A percentile compares a stretch with the other conserved stretches of the same genome.
Conservation (phyloP, 768 basidiomycete genomes). For the Boletus speciosus region DNA sequence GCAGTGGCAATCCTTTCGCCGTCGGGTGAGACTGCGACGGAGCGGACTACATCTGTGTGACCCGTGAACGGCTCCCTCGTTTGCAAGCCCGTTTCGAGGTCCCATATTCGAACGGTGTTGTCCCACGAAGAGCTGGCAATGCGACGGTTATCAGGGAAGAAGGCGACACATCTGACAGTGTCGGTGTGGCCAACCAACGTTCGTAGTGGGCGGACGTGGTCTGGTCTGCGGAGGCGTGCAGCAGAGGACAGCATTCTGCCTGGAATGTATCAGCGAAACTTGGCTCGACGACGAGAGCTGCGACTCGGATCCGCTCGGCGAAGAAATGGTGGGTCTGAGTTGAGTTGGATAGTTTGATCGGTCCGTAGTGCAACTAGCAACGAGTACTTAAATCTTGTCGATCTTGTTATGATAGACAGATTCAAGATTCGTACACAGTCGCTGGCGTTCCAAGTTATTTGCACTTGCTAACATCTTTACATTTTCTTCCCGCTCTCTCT, state of each 20-base stretch:
- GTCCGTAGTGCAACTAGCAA: background rate
- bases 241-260: constrained; percentile 21
- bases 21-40: constrained; percentile 30
- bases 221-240: constrained; percentile 20
- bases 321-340: background rate
- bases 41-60: constrained; percentile 28
- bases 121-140: constrained; percentile 26
- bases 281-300: background rate
- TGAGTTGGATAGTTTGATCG: background rate
- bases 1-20: constrained; percentile 26
- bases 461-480: background rate
- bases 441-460: background rate
- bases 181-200: constrained; percentile 33
- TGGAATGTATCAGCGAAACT: background rate
- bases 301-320: background rate
- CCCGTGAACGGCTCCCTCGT: constrained; percentile 18
- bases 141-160: constrained; percentile 27
- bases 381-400: background rate
- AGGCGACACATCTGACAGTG: constrained; percentile 26
- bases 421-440: background rate
- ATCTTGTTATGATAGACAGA: background rate
- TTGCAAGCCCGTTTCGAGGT: constrained; percentile 18
- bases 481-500: background rate
- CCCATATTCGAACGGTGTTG: constrained; percentile 28
- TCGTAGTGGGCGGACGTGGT: constrained; percentile 23